phyloP scores from a whole-genome alignment of 352 stramenopile species.

The Phytophthora multivora region DNA sequence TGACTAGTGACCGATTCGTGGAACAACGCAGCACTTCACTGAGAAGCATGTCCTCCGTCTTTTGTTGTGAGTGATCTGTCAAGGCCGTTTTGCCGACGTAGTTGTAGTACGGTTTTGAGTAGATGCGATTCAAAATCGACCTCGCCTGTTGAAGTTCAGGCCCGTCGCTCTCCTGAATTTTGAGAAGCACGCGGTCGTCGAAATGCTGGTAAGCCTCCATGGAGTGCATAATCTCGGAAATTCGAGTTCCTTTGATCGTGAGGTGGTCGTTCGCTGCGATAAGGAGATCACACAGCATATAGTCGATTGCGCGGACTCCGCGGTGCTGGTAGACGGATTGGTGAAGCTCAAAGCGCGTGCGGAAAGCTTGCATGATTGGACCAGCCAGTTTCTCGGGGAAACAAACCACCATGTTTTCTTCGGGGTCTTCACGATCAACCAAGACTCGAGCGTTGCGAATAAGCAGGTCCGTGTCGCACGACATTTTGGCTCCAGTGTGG shows the following conservation, averaged over 20 bases:
- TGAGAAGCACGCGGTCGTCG: conserved; percentile 77
- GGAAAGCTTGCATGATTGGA: conserved; percentile 90
- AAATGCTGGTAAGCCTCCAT: conserved; percentile 85
- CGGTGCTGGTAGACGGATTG: conserved; percentile 91
- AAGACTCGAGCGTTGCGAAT: conserved; percentile 79
- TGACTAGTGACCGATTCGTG: conserved; percentile 26
- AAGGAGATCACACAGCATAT: conserved; percentile 88
- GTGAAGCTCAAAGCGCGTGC: conserved; percentile 86
- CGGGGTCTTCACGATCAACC: conserved; percentile 51
- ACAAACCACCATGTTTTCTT: conserved; percentile 65
- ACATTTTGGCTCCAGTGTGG: conserved; percentile 78
- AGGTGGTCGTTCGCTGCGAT: conserved; percentile 68
- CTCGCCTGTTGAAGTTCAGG: conserved; percentile 51
- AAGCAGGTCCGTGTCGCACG: conserved; percentile 74
- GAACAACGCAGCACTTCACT: conserved; percentile 68
- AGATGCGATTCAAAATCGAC: conserved; percentile 63
- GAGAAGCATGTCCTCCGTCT: conserved; percentile 55
- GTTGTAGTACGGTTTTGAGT: conserved; percentile 76
- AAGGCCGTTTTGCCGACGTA: conserved; percentile 72
- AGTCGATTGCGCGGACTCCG: conserved; percentile 80
- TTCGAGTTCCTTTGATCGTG: conserved; percentile 59
- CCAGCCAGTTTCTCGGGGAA: conserved; percentile 89
- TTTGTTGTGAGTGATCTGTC: conserved; percentile 47
- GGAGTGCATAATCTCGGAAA: conserved; percentile 67
- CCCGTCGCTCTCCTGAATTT: conserved; percentile 76